These are phyloP conservation scores for Dactylonectria estremocensis DNA, from an alignment of 2,329 filamentous ascomycete species.

Conservation along the genomic window DNA sequence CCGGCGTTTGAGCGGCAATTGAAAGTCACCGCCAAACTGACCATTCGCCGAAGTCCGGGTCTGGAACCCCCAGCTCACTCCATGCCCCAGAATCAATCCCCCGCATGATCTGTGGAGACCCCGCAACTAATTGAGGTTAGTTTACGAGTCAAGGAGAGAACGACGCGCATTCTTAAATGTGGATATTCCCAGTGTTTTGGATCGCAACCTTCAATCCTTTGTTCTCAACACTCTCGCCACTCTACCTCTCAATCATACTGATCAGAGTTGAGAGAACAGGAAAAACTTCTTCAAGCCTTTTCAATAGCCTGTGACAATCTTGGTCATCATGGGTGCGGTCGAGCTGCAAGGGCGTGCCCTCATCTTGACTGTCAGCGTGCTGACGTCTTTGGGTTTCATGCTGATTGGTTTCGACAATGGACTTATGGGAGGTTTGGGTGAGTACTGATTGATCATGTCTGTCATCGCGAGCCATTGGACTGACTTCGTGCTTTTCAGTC, in stretches of 20 bases:
- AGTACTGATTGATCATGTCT: neutral
- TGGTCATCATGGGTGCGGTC: constrained; percentile 14
- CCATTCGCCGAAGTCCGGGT: constrained; percentile 11
- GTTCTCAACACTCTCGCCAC: neutral
- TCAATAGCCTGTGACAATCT: neutral
- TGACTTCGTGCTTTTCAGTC: constrained; percentile 46
- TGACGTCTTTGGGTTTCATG: constrained; percentile 64
- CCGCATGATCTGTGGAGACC: constrained; percentile 28
- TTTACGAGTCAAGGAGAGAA: neutral
- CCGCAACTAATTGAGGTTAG: constrained; percentile 3
- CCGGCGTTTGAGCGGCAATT: constrained; percentile 25
- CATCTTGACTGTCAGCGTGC: constrained; percentile 58
- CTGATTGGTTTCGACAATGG: constrained; percentile 65
- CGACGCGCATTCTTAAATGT: constrained; percentile 2
- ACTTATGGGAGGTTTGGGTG: constrained; percentile 58
- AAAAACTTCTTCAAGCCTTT: neutral
- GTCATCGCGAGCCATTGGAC: constrained; percentile 29
- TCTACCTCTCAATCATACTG: neutral
- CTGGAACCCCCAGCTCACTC: constrained; percentile 25
- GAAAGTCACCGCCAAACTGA: neutral
- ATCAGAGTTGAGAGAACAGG: neutral
- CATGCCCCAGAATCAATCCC: constrained; percentile 23
- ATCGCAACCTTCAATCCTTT: neutral
- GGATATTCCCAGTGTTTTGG: constrained; percentile 9
- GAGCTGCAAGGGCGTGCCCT: constrained; percentile 54